phyloP scores from a whole-genome alignment of 495 filamentous ascomycete genomes.

The Letharia lupina region DNA sequence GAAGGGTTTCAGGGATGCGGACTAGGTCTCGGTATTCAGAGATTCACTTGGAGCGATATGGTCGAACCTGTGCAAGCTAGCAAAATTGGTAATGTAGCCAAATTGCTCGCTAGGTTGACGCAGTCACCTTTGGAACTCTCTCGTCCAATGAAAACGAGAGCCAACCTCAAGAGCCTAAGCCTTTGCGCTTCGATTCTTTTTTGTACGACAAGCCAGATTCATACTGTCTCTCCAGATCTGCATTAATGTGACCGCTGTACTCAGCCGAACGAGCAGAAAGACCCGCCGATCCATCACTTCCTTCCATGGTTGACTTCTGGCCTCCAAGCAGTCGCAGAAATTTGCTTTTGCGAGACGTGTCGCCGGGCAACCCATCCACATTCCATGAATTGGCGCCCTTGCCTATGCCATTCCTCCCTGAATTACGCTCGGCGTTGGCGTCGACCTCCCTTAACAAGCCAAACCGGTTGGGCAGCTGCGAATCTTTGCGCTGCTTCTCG shows the following conservation, averaged over 20 bases:
- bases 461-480: neutral
- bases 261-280: conserved; percentile 3
- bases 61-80: neutral
- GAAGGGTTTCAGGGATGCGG: neutral
- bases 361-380: conserved; percentile 43
- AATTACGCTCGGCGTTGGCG: conserved; percentile 2
- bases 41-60: neutral
- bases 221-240: conserved; percentile 52
- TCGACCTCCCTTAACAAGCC: neutral
- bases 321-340: conserved; percentile 42
- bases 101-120: neutral
- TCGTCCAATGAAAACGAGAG: neutral
- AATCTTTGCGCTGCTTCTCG: neutral
- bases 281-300: neutral
- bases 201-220: conserved; percentile 50
- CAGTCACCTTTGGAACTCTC: neutral
- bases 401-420: neutral
- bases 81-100: neutral
- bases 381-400: conserved; percentile 35
- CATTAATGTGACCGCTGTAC: conserved; percentile 31
- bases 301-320: conserved; percentile 2
- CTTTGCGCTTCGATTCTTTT: conserved; percentile 44
- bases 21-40: neutral
- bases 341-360: conserved; percentile 43
- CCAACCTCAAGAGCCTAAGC: conserved; percentile 43